Conservation (phyloP, 768 basidiomycete genomes). For the Russula sp. region DNA sequence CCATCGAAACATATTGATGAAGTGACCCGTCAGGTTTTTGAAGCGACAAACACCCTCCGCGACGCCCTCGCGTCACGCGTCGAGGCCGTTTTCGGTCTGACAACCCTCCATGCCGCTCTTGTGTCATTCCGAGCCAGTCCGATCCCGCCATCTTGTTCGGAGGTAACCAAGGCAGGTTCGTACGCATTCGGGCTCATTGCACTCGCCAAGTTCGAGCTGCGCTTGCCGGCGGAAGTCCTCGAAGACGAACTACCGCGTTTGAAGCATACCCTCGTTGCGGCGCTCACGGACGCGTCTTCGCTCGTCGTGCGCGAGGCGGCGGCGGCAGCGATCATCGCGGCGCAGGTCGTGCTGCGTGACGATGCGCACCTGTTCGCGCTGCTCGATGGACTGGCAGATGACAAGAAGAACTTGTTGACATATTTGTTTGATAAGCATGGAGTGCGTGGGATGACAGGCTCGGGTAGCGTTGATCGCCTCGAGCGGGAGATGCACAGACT, state of each 20-base stretch:
- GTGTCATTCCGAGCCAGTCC: slow-evolving; percentile 59
- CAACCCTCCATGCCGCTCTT: slow-evolving; percentile 73
- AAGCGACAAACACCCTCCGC: slow-evolving; percentile 79
- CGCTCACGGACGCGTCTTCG: slow-evolving; percentile 66
- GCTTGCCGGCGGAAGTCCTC: slow-evolving; percentile 76
- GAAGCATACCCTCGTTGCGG: slow-evolving; percentile 66
- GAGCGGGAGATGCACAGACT: slow-evolving; percentile 79
- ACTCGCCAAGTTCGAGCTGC: slow-evolving; percentile 76
- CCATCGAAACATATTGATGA: slow-evolving; percentile 11
- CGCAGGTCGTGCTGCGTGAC: slow-evolving; percentile 77
- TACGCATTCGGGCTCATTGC: slow-evolving; percentile 84
- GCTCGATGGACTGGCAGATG: slow-evolving; percentile 78
- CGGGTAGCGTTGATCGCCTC: slow-evolving; percentile 55
- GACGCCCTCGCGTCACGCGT: slow-evolving; percentile 67
- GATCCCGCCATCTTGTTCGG: slow-evolving; percentile 43
- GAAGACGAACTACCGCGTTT: slow-evolving; percentile 85
- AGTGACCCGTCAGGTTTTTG: slow-evolving; percentile 55
- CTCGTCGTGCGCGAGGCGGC: slow-evolving; percentile 83
- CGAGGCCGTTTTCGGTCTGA: slow-evolving; percentile 82
- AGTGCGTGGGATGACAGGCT: slow-evolving; percentile 45
- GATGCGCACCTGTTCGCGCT: slow-evolving; percentile 80
- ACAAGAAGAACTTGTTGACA: slow-evolving; percentile 86
- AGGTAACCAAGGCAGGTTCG: slow-evolving; percentile 57
- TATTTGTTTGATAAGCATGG: slow-evolving; percentile 89
- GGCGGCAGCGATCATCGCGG: slow-evolving; percentile 77